Conservation (phyloP, 2,329 filamentous ascomycete genomes). For the Colletotrichum destructivum region DNA sequence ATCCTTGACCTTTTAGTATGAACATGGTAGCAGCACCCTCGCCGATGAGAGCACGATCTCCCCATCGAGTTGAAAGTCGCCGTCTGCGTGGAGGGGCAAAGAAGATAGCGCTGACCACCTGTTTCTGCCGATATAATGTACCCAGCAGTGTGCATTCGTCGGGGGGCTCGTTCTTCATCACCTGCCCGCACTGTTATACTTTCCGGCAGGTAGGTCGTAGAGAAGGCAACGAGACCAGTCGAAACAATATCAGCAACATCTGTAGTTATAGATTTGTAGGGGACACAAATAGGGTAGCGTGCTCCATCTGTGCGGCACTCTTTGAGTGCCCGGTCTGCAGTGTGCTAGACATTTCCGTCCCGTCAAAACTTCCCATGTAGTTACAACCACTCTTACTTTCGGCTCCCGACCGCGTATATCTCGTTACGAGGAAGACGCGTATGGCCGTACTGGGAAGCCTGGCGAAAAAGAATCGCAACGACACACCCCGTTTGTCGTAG, state of each 20-base stretch:
- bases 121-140: neutral
- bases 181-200: too few species aligned
- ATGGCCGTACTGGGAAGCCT: neutral
- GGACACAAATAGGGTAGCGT: neutral
- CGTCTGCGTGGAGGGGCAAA: slow-evolving; percentile 1
- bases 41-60: neutral
- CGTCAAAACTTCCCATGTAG: neutral
- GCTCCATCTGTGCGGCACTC: neutral
- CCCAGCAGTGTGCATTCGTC: neutral
- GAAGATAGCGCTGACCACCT: neutral
- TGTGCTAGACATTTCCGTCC: neutral
- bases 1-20: slow-evolving; percentile 2
- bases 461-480: neutral
- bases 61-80: neutral
- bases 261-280: neutral
- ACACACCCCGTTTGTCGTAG: neutral
- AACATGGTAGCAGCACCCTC: slow-evolving; percentile 15
- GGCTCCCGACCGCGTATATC: neutral
- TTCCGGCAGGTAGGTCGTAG: neutral
- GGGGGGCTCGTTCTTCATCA: neutral
- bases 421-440: neutral
- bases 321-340: too few species aligned
- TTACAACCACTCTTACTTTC: neutral
- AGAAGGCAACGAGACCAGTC: neutral
- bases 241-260: neutral